Evolutionary conservation across 208 protist genomes (phyloP).

Genomic region (Trypanosoma congolense): DNA sequence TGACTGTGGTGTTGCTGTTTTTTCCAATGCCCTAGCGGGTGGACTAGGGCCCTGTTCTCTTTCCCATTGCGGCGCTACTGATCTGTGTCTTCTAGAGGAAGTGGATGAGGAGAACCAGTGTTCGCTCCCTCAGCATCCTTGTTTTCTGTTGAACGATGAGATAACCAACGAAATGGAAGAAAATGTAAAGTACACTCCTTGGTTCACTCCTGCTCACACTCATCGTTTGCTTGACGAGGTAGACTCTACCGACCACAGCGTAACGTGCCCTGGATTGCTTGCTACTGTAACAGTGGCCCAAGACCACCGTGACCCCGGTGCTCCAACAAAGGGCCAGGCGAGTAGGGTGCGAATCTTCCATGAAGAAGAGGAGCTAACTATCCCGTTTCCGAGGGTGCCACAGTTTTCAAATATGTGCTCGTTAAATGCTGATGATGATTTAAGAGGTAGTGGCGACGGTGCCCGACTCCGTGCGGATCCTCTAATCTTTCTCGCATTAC

Average conservation of each 20-base stretch:
- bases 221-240: slow-evolving; percentile 6
- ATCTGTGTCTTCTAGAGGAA: slow-evolving; percentile 5
- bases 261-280: slow-evolving; percentile 4
- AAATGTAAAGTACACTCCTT: slow-evolving; percentile 1
- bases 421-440: neutral
- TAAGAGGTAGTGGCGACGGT: slow-evolving; percentile 3
- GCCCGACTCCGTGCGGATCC: slow-evolving; percentile 16
- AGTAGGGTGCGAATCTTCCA: neutral
- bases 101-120: slow-evolving; percentile 2
- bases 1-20: no score
- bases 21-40: no score
- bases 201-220: neutral
- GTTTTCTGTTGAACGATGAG: no score
- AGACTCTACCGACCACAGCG: slow-evolving; percentile 17
- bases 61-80: neutral
- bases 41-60: no score
- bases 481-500: slow-evolving; percentile 24
- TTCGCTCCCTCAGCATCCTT: no score
- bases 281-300: slow-evolving; percentile 1
- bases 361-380: slow-evolving; percentile 15
- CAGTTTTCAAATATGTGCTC: neutral
- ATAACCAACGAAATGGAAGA: neutral
- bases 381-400: neutral
- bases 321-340: slow-evolving; percentile 12
- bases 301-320: slow-evolving; percentile 15